Conservation (phyloP, 2,329 filamentous ascomycete genomes). For the Talaromyces sp. region DNA sequence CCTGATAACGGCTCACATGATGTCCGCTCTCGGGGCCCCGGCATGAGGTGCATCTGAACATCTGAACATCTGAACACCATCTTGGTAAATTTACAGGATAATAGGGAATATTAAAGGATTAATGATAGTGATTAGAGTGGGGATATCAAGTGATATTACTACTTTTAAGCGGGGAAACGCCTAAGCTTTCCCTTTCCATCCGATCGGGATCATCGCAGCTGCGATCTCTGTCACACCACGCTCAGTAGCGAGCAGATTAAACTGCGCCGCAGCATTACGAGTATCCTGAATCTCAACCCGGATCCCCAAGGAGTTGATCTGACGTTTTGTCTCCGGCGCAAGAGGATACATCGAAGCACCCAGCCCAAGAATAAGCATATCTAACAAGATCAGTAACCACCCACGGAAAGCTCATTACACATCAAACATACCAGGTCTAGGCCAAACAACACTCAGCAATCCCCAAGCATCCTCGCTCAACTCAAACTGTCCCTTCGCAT, state of each 20-base stretch:
- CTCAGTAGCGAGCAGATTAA: conserved; percentile 94
- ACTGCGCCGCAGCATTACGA: conserved; percentile 89
- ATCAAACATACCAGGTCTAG: conserved; percentile 73
- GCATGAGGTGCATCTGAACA: background rate
- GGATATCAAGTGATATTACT: background rate
- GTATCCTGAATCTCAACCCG: conserved; percentile 89
- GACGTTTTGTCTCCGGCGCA: conserved; percentile 70
- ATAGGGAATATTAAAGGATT: too few relatives aligned
- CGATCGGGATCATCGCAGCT: conserved; percentile 82
- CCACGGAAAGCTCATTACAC: background rate
- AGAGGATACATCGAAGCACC: conserved; percentile 76
- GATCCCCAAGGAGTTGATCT: conserved; percentile 78
- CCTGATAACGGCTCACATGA: background rate
- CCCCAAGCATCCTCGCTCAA: conserved; percentile 72
- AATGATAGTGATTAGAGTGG: too few relatives aligned
- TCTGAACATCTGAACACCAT: too few relatives aligned
- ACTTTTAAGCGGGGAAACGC: background rate
- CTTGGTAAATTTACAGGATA: too few relatives aligned
- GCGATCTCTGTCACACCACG: conserved; percentile 82
- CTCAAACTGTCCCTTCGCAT: conserved; percentile 81
- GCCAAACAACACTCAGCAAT: conserved; percentile 77
- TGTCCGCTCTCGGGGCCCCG: too few relatives aligned
- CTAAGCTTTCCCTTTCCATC: conserved; percentile 63
- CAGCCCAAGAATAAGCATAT: conserved; percentile 86
- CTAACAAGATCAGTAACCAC: conserved; percentile 46